phyloP scores from a whole-genome alignment of 371 early-diverging fungal species.

The Capniomyces stellatus region DNA sequence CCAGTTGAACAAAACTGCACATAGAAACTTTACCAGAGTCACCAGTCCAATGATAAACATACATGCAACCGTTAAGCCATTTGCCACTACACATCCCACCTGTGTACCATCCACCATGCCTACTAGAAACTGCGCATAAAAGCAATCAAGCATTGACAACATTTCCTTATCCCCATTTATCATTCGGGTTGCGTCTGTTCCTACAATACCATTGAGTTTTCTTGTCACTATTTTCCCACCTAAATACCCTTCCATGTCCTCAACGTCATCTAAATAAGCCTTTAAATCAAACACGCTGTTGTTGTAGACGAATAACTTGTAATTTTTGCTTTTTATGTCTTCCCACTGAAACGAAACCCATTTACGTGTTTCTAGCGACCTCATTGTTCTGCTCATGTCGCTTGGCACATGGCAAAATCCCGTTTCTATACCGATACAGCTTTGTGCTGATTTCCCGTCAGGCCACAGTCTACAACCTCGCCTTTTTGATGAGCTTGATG shows the following conservation, averaged over 20 bases:
- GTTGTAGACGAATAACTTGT: conserved; percentile 18
- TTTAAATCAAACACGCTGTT: conserved; percentile 13
- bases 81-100: conserved; percentile 13
- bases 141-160: conserved; percentile 10
- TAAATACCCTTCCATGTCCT: conserved; percentile 7
- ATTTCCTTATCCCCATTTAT: conserved; percentile 9
- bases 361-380: conserved; percentile 6
- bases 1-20: conserved; percentile 73
- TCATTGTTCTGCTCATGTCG: conserved; percentile 5
- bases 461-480: conserved; percentile 12
- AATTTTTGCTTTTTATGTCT: conserved; percentile 7
- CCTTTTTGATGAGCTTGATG: conserved; percentile 12
- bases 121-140: conserved; percentile 16
- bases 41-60: conserved; percentile 15
- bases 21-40: conserved; percentile 32
- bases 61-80: conserved; percentile 11
- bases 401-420: conserved; percentile 4
- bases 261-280: conserved; percentile 5
- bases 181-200: conserved; percentile 15
- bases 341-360: conserved; percentile 16
- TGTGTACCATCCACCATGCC: conserved; percentile 18
- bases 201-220: conserved; percentile 4
- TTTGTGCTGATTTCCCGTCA: neutral
- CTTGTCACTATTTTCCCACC: conserved; percentile 3
- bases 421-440: conserved; percentile 5